Percentiles rank a stretch among this genome's conserved stretches.
phyloP scores from a whole-genome alignment of 1,284 basidiomycete genomes.

The Neonothopanus nambi region DNA sequence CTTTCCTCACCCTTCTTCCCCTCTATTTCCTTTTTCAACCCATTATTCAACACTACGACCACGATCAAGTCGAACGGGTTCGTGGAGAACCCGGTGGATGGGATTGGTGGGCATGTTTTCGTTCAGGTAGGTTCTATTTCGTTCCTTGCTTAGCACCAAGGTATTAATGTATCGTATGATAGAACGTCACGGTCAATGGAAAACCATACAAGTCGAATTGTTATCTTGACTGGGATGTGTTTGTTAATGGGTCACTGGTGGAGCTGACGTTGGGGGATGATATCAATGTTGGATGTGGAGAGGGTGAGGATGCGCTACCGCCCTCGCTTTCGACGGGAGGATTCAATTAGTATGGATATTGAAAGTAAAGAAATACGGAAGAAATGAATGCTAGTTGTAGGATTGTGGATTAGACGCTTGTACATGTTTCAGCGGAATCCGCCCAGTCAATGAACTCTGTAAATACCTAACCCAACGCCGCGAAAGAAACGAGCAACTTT shows the following conservation, averaged over 20 bases:
- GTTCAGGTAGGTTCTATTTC: conserved; percentile 4
- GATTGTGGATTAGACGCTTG: too few relatives aligned
- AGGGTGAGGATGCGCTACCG: conserved; percentile 32
- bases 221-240: too few relatives aligned
- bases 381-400: too few relatives aligned
- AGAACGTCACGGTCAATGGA: conserved; percentile 29
- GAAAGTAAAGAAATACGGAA: too few relatives aligned
- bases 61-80: conserved; percentile 54
- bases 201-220: conserved; percentile 43
- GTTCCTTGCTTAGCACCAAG: neutral
- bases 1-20: conserved; percentile 65
- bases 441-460: too few relatives aligned
- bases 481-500: too few relatives aligned
- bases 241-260: conserved; percentile 38
- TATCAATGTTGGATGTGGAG: conserved; percentile 36
- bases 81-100: conserved; percentile 44
- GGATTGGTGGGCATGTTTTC: conserved; percentile 14
- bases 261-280: conserved; percentile 41
- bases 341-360: conserved; percentile 26
- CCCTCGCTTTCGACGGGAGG: conserved; percentile 47
- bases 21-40: conserved; percentile 54
- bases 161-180: neutral
- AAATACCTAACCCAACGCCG: too few relatives aligned
- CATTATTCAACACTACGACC: conserved; percentile 56
- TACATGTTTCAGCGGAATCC: too few relatives aligned